phyloP scores from a whole-genome alignment of 768 basidiomycete species.

The Kwoniella botswanensis region DNA sequence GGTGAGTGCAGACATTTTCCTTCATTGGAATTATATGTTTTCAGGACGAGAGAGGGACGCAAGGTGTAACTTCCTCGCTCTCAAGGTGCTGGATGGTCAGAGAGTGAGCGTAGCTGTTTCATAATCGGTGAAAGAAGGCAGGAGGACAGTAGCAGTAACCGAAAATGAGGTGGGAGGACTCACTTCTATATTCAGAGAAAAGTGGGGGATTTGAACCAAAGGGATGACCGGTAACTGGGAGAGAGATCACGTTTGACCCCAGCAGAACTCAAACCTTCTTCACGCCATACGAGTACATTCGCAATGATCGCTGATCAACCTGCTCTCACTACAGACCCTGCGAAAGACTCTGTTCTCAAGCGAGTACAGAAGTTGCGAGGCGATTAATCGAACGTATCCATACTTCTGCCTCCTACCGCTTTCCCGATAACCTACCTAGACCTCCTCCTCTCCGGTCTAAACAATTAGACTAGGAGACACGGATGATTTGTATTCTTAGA shows the following conservation, averaged over 20 bases:
- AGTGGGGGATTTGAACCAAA: too few relatives aligned
- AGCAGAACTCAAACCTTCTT: too few relatives aligned
- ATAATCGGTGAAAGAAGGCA: too few relatives aligned
- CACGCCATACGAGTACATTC: not conserved
- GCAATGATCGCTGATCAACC: not conserved
- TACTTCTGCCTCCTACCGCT: not conserved
- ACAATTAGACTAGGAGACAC: not conserved
- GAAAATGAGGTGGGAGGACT: too few relatives aligned
- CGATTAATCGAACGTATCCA: conserved; percentile 11
- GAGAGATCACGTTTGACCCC: too few relatives aligned
- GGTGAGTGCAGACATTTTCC: conserved; percentile 64
- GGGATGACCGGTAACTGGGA: too few relatives aligned
- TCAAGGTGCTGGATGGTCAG: too few relatives aligned
- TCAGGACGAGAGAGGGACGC: not conserved
- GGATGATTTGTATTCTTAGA: not conserved
- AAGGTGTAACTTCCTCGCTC: not conserved
- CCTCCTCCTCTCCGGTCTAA: not conserved
- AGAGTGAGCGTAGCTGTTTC: too few relatives aligned
- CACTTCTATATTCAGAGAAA: too few relatives aligned
- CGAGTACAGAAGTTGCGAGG: conserved; percentile 31
- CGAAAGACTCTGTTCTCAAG: conserved; percentile 33
- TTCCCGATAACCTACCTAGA: not conserved
- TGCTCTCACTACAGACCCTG: conserved; percentile 18
- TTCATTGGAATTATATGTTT: not conserved
- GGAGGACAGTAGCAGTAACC: too few relatives aligned